Evolutionary conservation across 805 yeast genomes (phyloP).

Genomic region (Barnettozyma populi): DNA sequence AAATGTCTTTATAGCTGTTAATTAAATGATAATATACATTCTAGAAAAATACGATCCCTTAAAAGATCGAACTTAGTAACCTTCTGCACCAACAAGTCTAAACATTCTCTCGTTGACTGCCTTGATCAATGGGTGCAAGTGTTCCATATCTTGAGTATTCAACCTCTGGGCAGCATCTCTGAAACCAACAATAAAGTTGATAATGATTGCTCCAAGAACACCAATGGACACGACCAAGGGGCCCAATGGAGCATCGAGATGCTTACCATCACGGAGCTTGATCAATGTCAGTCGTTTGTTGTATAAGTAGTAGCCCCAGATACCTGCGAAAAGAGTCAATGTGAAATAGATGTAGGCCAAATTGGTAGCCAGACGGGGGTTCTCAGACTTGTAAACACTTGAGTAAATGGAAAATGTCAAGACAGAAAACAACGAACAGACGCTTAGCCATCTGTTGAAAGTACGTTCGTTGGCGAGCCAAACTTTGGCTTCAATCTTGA

Average conservation of each 20-base stretch:
- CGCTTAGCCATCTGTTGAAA: conserved; percentile 90
- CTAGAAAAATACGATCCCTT: not conserved
- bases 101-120: conserved; percentile 28
- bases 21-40: not conserved
- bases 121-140: conserved; percentile 22
- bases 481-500: conserved; percentile 94
- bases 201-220: conserved; percentile 54
- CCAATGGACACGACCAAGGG: conserved; percentile 76
- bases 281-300: conserved; percentile 66
- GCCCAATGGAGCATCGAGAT: conserved; percentile 85
- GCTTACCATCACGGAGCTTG: conserved; percentile 76
- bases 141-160: conserved; percentile 5
- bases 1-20: not conserved
- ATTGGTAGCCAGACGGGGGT: conserved; percentile 54
- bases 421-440: conserved; percentile 77
- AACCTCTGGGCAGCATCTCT: conserved; percentile 30
- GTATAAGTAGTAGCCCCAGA: conserved; percentile 86
- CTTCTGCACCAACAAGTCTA: conserved; percentile 29
- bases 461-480: conserved; percentile 99
- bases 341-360: conserved; percentile 78
- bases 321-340: conserved; percentile 74
- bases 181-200: conserved; percentile 71
- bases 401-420: conserved; percentile 80
- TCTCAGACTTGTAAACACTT: conserved; percentile 63
- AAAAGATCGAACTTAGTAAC: not conserved